A percentile compares a stretch with the other conserved stretches of the same genome.
phyloP scores from a whole-genome alignment of 108 stramenopile genomes.

The Aurantiochytrium sp. region DNA sequence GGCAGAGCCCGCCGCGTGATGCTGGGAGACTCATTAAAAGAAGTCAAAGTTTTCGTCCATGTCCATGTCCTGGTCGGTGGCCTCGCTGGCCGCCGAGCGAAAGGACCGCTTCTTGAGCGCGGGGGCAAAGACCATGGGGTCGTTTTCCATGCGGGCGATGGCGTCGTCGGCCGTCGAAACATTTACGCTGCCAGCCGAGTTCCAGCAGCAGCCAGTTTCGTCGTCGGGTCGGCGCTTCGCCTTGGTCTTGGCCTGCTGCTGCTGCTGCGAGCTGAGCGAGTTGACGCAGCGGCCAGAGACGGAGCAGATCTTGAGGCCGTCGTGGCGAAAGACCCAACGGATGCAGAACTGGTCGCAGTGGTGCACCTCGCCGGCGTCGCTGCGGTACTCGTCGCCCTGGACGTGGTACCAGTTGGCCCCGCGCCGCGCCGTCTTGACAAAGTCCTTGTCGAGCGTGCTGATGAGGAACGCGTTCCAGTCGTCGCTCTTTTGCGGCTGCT shows the following conservation, averaged over 20 bases:
- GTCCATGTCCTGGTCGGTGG: conserved; percentile 8
- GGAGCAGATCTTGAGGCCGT: neutral
- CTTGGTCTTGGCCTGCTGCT: too few relatives aligned
- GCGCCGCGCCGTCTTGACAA: neutral
- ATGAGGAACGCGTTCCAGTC: neutral
- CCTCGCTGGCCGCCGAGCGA: neutral
- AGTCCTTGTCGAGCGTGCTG: neutral
- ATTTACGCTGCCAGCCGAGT: neutral
- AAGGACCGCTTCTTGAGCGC: neutral
- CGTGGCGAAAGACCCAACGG: conserved; percentile 1
- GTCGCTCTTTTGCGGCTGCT: neutral
- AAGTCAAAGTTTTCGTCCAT: neutral
- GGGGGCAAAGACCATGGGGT: neutral
- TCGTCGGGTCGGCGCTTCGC: too few relatives aligned
- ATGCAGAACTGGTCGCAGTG: neutral
- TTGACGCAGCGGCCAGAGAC: neutral
- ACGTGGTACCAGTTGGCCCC: neutral
- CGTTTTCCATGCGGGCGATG: neutral
- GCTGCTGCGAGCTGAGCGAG: too few relatives aligned
- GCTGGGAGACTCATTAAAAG: neutral
- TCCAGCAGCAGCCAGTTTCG: too few relatives aligned
- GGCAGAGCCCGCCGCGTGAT: too few relatives aligned
- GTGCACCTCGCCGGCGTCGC: neutral
- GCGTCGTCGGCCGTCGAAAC: neutral
- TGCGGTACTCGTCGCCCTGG: neutral